Conservation (phyloP, 2,329 filamentous ascomycete genomes). For the Stagonosporopsis cucurbitacearum region DNA sequence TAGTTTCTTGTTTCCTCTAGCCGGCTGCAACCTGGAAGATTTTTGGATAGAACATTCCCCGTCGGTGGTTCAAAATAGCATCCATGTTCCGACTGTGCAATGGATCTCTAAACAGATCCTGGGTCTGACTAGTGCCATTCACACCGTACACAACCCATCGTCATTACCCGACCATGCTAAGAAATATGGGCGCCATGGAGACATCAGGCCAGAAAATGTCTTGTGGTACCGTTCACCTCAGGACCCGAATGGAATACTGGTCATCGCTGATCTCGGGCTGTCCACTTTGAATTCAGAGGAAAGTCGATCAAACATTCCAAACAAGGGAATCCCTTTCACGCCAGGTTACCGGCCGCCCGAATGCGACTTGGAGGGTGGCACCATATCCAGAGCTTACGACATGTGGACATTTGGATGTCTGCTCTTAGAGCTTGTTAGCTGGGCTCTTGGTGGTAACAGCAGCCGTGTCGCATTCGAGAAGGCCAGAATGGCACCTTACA, state of each 20-base stretch:
- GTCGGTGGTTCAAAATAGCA: not conserved
- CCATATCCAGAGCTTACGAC: slow-evolving; percentile 22
- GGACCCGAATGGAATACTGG: not conserved
- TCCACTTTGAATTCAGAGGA: not conserved
- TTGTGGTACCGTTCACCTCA: slow-evolving; percentile 4
- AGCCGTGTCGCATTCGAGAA: not conserved
- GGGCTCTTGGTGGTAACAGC: slow-evolving; percentile 16
- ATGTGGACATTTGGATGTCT: slow-evolving; percentile 32
- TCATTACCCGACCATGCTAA: not conserved
- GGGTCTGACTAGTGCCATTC: slow-evolving; percentile 15
- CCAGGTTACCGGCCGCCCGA: slow-evolving; percentile 25
- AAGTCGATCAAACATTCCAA: not conserved
- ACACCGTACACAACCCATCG: slow-evolving; percentile 19
- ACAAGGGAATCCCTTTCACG: slow-evolving; percentile 18
- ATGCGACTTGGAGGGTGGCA: slow-evolving; percentile 21
- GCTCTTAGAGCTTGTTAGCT: slow-evolving; percentile 24
- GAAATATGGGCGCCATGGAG: slow-evolving; percentile 10
- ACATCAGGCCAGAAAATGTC: slow-evolving; percentile 20
- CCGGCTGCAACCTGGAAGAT: slow-evolving; percentile 17
- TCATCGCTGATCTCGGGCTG: slow-evolving; percentile 6
- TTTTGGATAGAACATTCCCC: slow-evolving; percentile 1
- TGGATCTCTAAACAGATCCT: slow-evolving; percentile 25
- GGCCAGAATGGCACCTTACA: not conserved
- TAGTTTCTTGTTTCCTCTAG: slow-evolving; percentile 22
- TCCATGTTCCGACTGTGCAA: not conserved